Conservation (phyloP, 805 yeast genomes). For the Candida oleophila region DNA sequence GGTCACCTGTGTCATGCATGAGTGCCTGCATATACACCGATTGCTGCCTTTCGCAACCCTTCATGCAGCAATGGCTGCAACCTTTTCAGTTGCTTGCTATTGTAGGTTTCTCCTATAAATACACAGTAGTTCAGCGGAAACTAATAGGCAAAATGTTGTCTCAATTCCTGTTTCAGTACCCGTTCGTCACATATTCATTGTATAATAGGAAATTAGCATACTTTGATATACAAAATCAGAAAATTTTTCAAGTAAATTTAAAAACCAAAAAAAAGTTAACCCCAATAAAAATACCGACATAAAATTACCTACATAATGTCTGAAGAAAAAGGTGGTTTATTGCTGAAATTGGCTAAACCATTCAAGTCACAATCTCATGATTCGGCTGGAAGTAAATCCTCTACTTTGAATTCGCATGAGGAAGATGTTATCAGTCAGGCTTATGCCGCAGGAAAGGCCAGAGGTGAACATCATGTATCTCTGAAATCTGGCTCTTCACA, state of each 20-base stretch:
- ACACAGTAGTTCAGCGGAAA: not conserved
- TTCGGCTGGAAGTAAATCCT: conserved; percentile 8
- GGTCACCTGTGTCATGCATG: not conserved
- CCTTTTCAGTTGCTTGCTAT: conserved; percentile 3
- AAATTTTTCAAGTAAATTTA: not conserved
- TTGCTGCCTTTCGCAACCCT: not conserved
- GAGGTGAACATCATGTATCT: conserved; percentile 2
- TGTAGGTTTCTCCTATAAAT: not conserved
- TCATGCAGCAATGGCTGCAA: conserved; percentile 5
- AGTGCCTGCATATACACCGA: not conserved
- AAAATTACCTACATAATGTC: conserved; percentile 16
- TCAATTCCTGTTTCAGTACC: too few relatives aligned
- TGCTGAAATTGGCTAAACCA: conserved; percentile 22
- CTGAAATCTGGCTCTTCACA: not conserved
- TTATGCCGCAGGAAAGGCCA: conserved; percentile 4
- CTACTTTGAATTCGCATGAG: not conserved
- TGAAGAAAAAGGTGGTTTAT: conserved; percentile 18
- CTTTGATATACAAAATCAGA: not conserved
- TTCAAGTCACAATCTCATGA: conserved; percentile 16
- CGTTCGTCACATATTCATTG: too few relatives aligned
- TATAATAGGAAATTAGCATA: not conserved
- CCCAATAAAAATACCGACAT: too few relatives aligned
- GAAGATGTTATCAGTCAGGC: conserved; percentile 6
- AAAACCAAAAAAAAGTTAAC: not conserved
- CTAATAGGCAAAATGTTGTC: too few relatives aligned